Evolutionary conservation across 2,329 filamentous ascomycete species (phyloP).

Genomic region (Sporothrix schenckii): DNA sequence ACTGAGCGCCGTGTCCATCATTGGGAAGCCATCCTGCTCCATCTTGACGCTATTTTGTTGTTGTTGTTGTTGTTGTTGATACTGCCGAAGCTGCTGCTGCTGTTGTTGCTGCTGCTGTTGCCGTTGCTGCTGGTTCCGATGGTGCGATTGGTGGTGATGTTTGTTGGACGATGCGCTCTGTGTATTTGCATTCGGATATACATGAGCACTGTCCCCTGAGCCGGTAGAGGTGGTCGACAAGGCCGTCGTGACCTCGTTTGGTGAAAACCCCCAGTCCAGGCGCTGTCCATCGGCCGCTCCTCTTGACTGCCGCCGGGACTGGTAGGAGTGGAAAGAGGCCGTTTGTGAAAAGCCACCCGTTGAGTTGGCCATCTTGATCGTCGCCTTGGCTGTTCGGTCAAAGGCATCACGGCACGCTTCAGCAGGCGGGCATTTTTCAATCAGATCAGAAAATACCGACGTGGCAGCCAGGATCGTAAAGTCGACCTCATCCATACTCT

Average conservation of each 20-base stretch:
- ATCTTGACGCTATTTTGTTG: conserved; percentile 41
- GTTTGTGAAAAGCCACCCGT: conserved; percentile 74
- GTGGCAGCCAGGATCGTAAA: conserved; percentile 93
- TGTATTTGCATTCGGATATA: neutral
- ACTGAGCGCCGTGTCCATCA: conserved; percentile 48
- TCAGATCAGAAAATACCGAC: conserved; percentile 86
- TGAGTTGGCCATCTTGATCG: conserved; percentile 89
- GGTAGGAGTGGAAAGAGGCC: conserved; percentile 26
- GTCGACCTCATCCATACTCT: conserved; percentile 94
- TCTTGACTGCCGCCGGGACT: conserved; percentile 38
- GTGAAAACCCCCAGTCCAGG: conserved; percentile 34
- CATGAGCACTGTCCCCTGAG: conserved; percentile 23
- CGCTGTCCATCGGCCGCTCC: conserved; percentile 39
- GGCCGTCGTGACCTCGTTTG: conserved; percentile 26
- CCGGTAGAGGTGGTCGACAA: conserved; percentile 35
- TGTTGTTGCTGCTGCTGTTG: conserved; percentile 36
- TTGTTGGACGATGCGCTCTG: conserved; percentile 4
- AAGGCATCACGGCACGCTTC: conserved; percentile 95
- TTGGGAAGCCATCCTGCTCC: conserved; percentile 47
- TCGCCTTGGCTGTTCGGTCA: conserved; percentile 91
- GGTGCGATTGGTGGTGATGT: conserved; percentile 37
- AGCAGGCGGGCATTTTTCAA: conserved; percentile 91
- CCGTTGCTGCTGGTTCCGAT: conserved; percentile 39
- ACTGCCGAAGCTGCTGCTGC: conserved; percentile 35
- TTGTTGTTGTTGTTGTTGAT: conserved; percentile 32